Percentiles rank a stretch among this genome's conserved stretches.
Evolutionary conservation across 1,284 basidiomycete species (phyloP).

Genomic region (Austroboletus niveus): DNA sequence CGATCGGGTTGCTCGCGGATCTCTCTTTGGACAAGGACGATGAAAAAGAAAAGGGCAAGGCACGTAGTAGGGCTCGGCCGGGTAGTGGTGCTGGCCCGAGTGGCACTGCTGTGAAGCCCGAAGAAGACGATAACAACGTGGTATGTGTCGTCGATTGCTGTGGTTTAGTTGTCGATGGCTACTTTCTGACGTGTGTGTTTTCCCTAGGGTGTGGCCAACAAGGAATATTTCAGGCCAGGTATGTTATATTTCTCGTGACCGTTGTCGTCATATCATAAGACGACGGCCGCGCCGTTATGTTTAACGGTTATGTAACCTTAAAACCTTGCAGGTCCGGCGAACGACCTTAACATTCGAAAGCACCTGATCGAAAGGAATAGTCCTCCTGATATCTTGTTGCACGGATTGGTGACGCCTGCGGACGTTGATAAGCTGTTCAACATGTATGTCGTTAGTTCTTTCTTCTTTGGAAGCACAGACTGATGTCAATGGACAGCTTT

Average conservation of each 20-base stretch:
- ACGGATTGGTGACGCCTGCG: conserved; percentile 74
- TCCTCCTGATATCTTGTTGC: conserved; percentile 80
- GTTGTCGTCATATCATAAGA: not conserved
- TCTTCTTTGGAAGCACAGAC: not conserved
- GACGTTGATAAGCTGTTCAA: conserved; percentile 83
- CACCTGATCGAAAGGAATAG: conserved; percentile 76
- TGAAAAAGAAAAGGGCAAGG: conserved; percentile 40
- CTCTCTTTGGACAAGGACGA: conserved; percentile 58
- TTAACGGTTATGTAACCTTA: not conserved
- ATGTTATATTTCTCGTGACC: conserved; percentile 13
- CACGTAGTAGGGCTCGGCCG: conserved; percentile 30
- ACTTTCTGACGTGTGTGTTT: not conserved
- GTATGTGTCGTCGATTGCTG: conserved; percentile 38
- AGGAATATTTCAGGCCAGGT: conserved; percentile 80
- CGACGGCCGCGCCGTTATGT: not conserved
- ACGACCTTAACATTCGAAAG: conserved; percentile 64
- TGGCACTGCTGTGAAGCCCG: conserved; percentile 18
- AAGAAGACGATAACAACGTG: conserved; percentile 62
- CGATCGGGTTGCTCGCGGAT: conserved; percentile 70
- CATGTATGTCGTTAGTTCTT: conserved; percentile 54
- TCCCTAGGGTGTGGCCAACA: conserved; percentile 65
- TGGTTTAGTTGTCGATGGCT: conserved; percentile 25
- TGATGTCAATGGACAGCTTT: conserved; percentile 44
- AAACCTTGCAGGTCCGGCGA: conserved; percentile 54
- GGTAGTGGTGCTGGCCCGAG: conserved; percentile 8